Conservation (phyloP, 768 basidiomycete species). For the Neoboletus brunneissimus region DNA sequence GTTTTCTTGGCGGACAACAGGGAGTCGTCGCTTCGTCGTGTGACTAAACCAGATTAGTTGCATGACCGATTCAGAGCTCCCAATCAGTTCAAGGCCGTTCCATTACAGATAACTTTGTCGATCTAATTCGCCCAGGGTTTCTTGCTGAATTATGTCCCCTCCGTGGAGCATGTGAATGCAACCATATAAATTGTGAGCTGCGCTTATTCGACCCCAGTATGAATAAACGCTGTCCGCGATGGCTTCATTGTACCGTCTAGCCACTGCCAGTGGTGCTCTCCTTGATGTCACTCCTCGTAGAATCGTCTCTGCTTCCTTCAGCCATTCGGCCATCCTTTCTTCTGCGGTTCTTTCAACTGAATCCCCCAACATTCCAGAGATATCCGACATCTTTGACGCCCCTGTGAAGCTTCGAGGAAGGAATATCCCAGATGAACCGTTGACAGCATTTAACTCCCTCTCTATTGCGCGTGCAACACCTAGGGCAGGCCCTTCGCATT, state of each 20-base stretch:
- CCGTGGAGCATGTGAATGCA: background rate
- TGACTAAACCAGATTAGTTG: constrained; percentile 1
- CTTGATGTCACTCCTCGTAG: constrained; percentile 7
- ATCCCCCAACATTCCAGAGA: constrained; percentile 28
- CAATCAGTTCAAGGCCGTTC: constrained; percentile 17
- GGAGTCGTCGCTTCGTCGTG: background rate
- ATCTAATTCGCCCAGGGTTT: constrained; percentile 1
- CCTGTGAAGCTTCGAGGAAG: constrained; percentile 41
- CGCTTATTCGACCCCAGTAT: background rate
- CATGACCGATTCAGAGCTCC: background rate
- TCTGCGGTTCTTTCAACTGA: constrained; percentile 2
- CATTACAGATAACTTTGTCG: constrained; percentile 17
- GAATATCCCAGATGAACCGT: constrained; percentile 23
- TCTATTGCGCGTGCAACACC: constrained; percentile 3
- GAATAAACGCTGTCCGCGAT: constrained; percentile 5
- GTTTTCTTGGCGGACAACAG: constrained; percentile 8
- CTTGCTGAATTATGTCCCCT: background rate
- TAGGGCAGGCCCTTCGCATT: constrained; percentile 7
- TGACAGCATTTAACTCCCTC: constrained; percentile 3
- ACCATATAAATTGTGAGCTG: constrained; percentile 18
- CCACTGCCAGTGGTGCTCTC: constrained; percentile 4
- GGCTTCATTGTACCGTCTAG: constrained; percentile 13
- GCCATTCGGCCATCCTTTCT: constrained; percentile 13
- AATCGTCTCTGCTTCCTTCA: constrained; percentile 11
- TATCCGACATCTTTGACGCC: constrained; percentile 54